Base-by-base conservation (phyloP, 768 basidiomycete genomes). In the Fistulinella prunicolor region DNA sequence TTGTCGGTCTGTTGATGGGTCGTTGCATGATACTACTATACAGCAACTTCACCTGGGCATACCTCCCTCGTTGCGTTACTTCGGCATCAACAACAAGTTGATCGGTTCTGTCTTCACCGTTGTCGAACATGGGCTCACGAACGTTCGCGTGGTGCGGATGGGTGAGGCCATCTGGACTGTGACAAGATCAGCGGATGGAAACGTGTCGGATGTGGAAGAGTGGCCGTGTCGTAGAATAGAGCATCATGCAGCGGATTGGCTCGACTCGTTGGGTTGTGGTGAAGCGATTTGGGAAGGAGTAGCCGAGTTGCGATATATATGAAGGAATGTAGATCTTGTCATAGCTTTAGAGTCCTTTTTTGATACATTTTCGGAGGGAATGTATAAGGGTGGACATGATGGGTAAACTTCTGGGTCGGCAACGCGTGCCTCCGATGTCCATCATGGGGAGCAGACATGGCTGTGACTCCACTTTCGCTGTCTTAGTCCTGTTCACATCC, bases 221-320 rank as follows among this genome's bases (percentile, higher is more conserved):
- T 86, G 83, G 79, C 74, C 83, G 6, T 74, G 73, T 48, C 64
- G 76, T 50, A 68, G 80, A 30, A 75, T 70, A n/a, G 64, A 69
- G 51, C 80, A 79, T 53, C 77, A 81, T 51, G 71, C 73, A 3
- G 64, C 63, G 14, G 82, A 85, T 56, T 85, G 82, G 83, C 68
- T 86, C 20, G 82, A 84, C 59, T 82, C 81, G 72, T 62, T 78
- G 29, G 82, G 78, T 0, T 85, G 84, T 53, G 78, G 77, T 51
- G 79, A 82, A 51, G 82, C 82, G 24, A 57, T 72, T 14, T 64
- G 65, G 64, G 50, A 21, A 35, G 59, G 63, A 0, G 60, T 64
- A 2, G 52, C 36, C 17, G 34, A 28, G 26, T 28, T n/a, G n/a
- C n/a, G n/a, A n/a, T n/a, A n/a, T n/a, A n/a, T n/a, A n/a, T n/a